A percentile compares a stretch with the other conserved stretches of the same genome.
Evolutionary conservation across 2,329 filamentous ascomycete genomes (phyloP).

Genomic region (Claviceps spartinae): DNA sequence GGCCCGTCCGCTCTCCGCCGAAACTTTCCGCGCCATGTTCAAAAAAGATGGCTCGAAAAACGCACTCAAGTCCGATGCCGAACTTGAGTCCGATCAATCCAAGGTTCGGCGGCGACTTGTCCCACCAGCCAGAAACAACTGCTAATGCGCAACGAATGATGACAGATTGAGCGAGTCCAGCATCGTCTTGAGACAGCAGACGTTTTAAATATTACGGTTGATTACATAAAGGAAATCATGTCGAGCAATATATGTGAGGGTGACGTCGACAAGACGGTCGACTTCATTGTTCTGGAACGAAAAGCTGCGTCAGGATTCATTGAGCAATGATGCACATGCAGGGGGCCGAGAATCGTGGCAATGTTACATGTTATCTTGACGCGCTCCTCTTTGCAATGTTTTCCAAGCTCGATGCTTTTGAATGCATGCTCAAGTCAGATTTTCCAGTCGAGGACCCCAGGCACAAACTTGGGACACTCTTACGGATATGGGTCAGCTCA

Average conservation of each 20-base stretch:
- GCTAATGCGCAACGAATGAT: not conserved
- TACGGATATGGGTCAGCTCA: slow-evolving; percentile 90
- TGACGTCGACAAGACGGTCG: slow-evolving; percentile 60
- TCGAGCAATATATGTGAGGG: slow-evolving; percentile 52
- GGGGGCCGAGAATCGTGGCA: slow-evolving; percentile 73
- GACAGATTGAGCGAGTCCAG: slow-evolving; percentile 28
- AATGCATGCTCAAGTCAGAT: slow-evolving; percentile 75
- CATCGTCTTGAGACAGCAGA: slow-evolving; percentile 28
- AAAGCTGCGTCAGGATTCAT: slow-evolving; percentile 72
- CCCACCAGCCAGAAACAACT: not conserved
- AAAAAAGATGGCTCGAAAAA: slow-evolving; percentile 45
- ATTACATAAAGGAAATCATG: slow-evolving; percentile 42
- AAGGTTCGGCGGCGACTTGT: slow-evolving; percentile 13
- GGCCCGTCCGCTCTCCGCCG: slow-evolving; percentile 39
- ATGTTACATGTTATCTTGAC: slow-evolving; percentile 91
- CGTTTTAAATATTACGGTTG: slow-evolving; percentile 36
- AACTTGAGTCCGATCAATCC: slow-evolving; percentile 18
- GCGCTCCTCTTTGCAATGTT: slow-evolving; percentile 93
- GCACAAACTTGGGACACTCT: slow-evolving; percentile 58
- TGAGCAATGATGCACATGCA: slow-evolving; percentile 53
- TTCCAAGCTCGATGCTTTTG: slow-evolving; percentile 75
- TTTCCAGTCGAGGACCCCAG: slow-evolving; percentile 54
- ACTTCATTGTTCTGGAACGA: slow-evolving; percentile 65
- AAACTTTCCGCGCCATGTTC: slow-evolving; percentile 51
- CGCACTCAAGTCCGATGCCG: slow-evolving; percentile 22